Conservation (phyloP, 139 green algal species). For the Raphidocelis subcapitata region DNA sequence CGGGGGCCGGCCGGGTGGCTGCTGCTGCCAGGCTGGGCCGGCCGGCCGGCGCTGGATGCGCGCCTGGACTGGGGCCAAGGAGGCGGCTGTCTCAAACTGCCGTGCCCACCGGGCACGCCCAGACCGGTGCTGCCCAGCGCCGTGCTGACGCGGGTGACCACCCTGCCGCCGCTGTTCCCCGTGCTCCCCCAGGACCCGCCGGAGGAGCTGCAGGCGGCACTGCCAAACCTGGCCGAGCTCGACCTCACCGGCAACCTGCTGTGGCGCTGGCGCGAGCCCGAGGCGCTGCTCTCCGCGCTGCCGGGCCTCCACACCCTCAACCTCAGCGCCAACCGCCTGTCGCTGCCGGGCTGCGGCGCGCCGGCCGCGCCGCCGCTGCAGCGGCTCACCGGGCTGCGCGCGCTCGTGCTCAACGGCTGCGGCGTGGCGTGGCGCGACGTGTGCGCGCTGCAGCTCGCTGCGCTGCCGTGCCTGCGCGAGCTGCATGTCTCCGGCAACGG, state of each 20-base stretch:
- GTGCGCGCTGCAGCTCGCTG: slow-evolving; percentile 29
- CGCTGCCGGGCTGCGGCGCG: slow-evolving; percentile 23
- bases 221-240: slow-evolving; percentile 50
- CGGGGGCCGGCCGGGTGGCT: too few relatives aligned
- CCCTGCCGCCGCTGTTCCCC: too few relatives aligned
- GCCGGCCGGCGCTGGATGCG: too few relatives aligned
- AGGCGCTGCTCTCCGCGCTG: slow-evolving; percentile 40
- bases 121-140: too few relatives aligned
- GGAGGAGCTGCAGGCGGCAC: slow-evolving; percentile 14
- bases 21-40: too few relatives aligned
- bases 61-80: too few relatives aligned
- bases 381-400: slow-evolving; percentile 40
- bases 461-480: slow-evolving; percentile 58
- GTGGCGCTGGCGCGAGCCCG: slow-evolving; percentile 48
- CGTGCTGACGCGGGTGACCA: too few relatives aligned
- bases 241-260: slow-evolving; percentile 78
- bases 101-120: too few relatives aligned
- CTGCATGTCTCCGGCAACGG: slow-evolving; percentile 67
- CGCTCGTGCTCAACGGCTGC: slow-evolving; percentile 74
- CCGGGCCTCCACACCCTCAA: slow-evolving; percentile 52
- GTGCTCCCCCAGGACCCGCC: slow-evolving; percentile 38
- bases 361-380: not conserved
- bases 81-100: too few relatives aligned
- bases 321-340: slow-evolving; percentile 57
- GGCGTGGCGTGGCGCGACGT: slow-evolving; percentile 60